Evolutionary conservation across 2,329 filamentous ascomycete species (phyloP), one percentile per base, ranked within the genome.

Genomic region (Ophiostoma ips): DNA sequence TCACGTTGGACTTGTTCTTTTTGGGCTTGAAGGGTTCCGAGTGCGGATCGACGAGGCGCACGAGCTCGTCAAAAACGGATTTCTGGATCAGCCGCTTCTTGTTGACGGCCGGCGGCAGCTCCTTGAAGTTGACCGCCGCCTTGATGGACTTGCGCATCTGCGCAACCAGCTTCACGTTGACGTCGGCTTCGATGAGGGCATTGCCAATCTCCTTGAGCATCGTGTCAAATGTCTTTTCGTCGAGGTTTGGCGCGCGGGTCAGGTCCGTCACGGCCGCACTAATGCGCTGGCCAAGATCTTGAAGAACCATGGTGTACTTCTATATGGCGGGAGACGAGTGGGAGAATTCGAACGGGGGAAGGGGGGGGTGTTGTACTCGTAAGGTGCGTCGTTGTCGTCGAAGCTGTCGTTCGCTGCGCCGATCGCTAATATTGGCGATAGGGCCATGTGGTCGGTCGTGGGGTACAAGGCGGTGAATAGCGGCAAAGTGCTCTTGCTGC

Each of bases 141-240:
- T 88, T 88, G 64, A 98, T 96, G 33, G 89, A 94, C 66, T 94
- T 95, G 58, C 90, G 87, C 45, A 98, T 80, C 59, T 83, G 81
- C 61, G 85, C 81, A 53, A 98, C 92, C 48, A 98, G 85, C 61
- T 85, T 84, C 57, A 98, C 86, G 66, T 96, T 98, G 63, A 98
- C 92, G 61, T 98, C 92, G 67, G 92, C 87, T 73, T 95, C 89
- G 62, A 96, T 79, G 18, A 98, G 84, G 55, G 92, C 92, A 57
- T 89, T 81, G 65, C 88, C 94, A 61, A 98, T 96, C 69, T 96
- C 89, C 71, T 96, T 96, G 65, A 98, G 77, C 92, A 98, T 98
- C 60, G 77, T 76, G 72, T 98, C 92, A 66, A 98, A 96, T 38
- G 89, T 88, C 87, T 96, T 96, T 71, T 98, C 92, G 64, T 96